Evolutionary conservation across 2,329 filamentous ascomycete genomes (phyloP).

Genomic region (Ascocoryne sarcoides): DNA sequence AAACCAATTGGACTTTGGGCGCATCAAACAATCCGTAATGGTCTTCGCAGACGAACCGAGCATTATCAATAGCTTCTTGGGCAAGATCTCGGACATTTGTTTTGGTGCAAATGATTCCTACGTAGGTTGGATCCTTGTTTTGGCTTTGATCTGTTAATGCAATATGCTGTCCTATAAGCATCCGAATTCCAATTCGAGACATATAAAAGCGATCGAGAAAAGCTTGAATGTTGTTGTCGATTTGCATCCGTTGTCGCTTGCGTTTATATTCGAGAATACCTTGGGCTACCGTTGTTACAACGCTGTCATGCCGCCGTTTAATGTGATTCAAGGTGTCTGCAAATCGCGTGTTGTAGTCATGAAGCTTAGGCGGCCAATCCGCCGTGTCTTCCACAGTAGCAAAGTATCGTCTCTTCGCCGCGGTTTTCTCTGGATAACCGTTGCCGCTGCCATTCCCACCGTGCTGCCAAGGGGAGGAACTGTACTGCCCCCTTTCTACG

Average conservation of each 20-base stretch:
- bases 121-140: conserved; percentile 83
- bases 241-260: conserved; percentile 92
- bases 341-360: conserved; percentile 90
- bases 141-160: conserved; percentile 90
- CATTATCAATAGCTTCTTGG: conserved; percentile 96
- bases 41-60: conserved; percentile 97
- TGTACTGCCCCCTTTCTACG: conserved; percentile 74
- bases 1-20: conserved; percentile 92
- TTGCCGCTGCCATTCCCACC: conserved; percentile 31
- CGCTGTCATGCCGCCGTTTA: conserved; percentile 91
- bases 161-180: conserved; percentile 98
- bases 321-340: conserved; percentile 84
- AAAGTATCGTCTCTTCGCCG: conserved; percentile 68
- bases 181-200: conserved; percentile 97
- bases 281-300: conserved; percentile 96
- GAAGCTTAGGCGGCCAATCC: conserved; percentile 89
- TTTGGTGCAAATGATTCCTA: conserved; percentile 98
- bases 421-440: conserved; percentile 42
- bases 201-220: conserved; percentile 99
- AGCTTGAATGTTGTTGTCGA: conserved; percentile 92
- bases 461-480: conserved; percentile 37
- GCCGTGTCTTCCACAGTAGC: conserved; percentile 79
- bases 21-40: conserved; percentile 97
- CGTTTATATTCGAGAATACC: conserved; percentile 98
- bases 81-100: conserved; percentile 93